A percentile compares a stretch with the other conserved stretches of the same genome.
phyloP scores from a whole-genome alignment of 2,329 filamentous ascomycete genomes.

The Clarireedia sp. region DNA sequence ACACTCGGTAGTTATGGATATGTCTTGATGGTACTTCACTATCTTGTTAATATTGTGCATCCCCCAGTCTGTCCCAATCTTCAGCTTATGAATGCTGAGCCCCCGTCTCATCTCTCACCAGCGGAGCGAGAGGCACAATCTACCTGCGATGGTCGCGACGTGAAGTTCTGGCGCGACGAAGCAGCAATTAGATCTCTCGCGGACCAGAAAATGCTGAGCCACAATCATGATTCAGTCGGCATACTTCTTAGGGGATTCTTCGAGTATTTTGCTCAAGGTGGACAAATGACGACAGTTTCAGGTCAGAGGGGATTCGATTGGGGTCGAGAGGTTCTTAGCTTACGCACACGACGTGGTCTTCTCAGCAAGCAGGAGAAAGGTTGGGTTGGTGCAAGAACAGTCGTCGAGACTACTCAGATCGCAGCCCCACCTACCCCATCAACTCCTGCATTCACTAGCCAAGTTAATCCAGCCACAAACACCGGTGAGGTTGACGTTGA shows the following conservation, averaged over 20 bases:
- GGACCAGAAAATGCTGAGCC: constrained; percentile 48
- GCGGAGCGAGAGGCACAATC: constrained; percentile 33
- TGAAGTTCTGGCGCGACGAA: constrained; percentile 75
- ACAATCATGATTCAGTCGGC: constrained; percentile 63
- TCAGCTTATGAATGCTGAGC: constrained; percentile 48
- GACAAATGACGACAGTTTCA: constrained; percentile 42
- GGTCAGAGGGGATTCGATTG: constrained; percentile 62
- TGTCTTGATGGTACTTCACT: constrained; percentile 86
- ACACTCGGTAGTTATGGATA: constrained; percentile 87
- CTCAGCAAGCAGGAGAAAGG: constrained; percentile 69
- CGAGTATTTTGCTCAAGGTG: constrained; percentile 67
- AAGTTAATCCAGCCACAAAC: background rate
- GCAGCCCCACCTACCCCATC: constrained; percentile 25
- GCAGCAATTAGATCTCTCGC: constrained; percentile 57
- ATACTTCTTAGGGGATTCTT: constrained; percentile 76
- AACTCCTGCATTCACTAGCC: constrained; percentile 1
- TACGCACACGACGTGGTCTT: constrained; percentile 64
- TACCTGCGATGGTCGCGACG: constrained; percentile 55
- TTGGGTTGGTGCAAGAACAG: constrained; percentile 77
- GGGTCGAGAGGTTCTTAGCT: constrained; percentile 70
- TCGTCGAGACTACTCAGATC: constrained; percentile 43
- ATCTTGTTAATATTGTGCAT: constrained; percentile 71
- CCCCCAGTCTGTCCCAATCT: constrained; percentile 83
- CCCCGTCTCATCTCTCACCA: constrained; percentile 34
- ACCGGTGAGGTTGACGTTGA: background rate